Conservation (phyloP, 306 rosid genomes). For the Cicer arietinum region DNA sequence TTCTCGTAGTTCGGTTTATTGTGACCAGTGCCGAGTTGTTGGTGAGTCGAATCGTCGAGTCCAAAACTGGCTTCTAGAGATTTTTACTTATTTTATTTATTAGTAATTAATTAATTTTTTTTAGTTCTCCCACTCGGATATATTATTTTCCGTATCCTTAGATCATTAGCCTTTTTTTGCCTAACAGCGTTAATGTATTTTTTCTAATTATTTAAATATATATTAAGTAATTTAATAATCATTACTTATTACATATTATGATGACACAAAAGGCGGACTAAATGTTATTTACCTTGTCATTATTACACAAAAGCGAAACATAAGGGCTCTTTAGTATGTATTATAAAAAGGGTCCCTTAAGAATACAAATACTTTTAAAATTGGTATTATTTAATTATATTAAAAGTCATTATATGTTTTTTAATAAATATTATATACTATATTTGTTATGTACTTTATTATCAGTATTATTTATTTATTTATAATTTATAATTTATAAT, state of each 20-base stretch:
- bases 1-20: slow-evolving; percentile 71
- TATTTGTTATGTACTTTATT: neutral
- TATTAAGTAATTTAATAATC: too few species aligned
- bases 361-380: too few species aligned
- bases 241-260: too few species aligned
- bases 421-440: neutral
- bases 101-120: neutral
- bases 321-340: neutral
- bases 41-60: slow-evolving; percentile 73
- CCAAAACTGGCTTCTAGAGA: neutral
- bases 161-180: neutral
- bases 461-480: neutral
- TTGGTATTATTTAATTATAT: neutral
- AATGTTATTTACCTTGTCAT: too few species aligned
- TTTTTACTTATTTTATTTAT: neutral
- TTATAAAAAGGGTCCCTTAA: too few species aligned
- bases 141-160: neutral
- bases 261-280: too few species aligned
- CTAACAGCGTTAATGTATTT: neutral
- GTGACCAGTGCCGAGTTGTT: slow-evolving; percentile 97
- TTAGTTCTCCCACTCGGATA: neutral
- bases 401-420: neutral
- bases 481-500: neutral
- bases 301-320: neutral
- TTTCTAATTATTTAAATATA: neutral